Percentiles rank a stretch among this genome's conserved stretches.
Conservation (phyloP, 2,329 filamentous ascomycete genomes). For the Aspergillus niger region DNA sequence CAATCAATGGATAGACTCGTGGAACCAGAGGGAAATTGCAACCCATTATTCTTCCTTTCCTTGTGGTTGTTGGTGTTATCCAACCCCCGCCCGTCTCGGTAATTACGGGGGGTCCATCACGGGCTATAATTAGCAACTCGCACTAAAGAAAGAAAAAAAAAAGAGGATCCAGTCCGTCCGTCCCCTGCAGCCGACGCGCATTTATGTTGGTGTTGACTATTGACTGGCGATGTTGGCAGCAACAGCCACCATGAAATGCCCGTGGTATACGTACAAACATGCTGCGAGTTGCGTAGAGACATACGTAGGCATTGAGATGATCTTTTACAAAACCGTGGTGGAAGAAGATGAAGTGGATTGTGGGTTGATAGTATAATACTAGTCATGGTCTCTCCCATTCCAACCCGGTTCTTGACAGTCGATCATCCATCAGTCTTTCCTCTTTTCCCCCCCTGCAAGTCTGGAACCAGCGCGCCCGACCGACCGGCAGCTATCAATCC, state of each 20-base stretch:
- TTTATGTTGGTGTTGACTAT: background rate
- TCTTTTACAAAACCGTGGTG: too few relatives aligned
- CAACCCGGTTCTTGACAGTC: background rate
- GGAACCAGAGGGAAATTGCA: too few relatives aligned
- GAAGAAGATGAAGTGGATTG: background rate
- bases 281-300: background rate
- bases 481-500: background rate
- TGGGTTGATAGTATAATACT: background rate
- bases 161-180: background rate
- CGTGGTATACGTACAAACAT: too few relatives aligned
- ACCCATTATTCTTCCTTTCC: too few relatives aligned
- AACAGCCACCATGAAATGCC: too few relatives aligned
- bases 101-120: background rate
- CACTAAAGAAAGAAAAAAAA: background rate
- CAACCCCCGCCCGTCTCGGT: background rate
- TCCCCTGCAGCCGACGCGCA: background rate
- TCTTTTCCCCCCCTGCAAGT: constrained; percentile 1
- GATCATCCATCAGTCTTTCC: background rate
- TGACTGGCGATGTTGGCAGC: background rate
- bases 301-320: background rate
- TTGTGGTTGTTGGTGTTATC: background rate
- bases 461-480: constrained; percentile 11
- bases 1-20: too few relatives aligned
- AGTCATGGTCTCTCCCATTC: background rate
- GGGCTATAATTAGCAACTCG: background rate